Conservation (phyloP, 2,329 filamentous ascomycete species). For the Xylaria hypoxylon region DNA sequence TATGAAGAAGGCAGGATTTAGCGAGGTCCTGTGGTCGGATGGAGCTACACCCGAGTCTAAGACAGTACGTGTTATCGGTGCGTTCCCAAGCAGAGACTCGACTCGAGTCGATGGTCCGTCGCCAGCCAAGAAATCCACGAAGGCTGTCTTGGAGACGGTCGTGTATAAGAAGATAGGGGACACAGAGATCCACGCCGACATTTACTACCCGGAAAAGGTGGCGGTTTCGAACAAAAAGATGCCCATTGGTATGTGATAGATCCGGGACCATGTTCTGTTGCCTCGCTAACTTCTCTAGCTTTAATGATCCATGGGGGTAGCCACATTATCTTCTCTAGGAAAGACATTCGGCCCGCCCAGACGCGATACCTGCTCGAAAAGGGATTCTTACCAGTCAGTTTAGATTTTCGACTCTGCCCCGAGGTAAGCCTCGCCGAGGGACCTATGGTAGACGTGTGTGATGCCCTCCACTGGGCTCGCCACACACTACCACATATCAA, state of each 20-base stretch:
- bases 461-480: conserved; percentile 58
- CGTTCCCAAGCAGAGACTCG: conserved; percentile 10
- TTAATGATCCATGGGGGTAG: conserved; percentile 61
- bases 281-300: conserved; percentile 44
- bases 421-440: conserved; percentile 60
- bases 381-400: conserved; percentile 60
- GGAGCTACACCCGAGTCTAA: conserved; percentile 24
- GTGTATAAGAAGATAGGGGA: conserved; percentile 29
- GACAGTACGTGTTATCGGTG: conserved; percentile 24
- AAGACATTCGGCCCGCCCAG: conserved; percentile 54
- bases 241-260: conserved; percentile 23
- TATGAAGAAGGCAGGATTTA: conserved; percentile 26
- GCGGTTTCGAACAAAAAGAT: neutral
- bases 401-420: conserved; percentile 65
- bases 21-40: conserved; percentile 28
- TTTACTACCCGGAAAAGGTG: conserved; percentile 25
- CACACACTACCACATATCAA: conserved; percentile 46
- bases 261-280: neutral
- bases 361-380: conserved; percentile 52
- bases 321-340: conserved; percentile 55
- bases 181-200: conserved; percentile 28
- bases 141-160: conserved; percentile 24
- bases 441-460: conserved; percentile 58
- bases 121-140: conserved; percentile 1
- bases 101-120: neutral